phyloP scores from a whole-genome alignment of 169 alveolate genomes.

The Cryptosporidium parvum region DNA sequence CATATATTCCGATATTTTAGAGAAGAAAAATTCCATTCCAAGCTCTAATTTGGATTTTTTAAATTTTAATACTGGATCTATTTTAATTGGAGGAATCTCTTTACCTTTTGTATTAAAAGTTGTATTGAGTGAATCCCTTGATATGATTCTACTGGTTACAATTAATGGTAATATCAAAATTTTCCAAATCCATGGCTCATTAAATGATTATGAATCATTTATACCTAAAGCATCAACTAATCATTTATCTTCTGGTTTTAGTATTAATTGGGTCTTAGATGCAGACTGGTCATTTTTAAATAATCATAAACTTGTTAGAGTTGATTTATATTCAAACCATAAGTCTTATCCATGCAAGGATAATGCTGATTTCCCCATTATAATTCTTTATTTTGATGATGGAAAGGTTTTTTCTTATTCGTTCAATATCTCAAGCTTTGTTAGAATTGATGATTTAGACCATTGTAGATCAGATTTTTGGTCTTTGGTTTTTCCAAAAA shows the following conservation, averaged over 20 bases:
- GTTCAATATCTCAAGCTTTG: slow-evolving; percentile 27
- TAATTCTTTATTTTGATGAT: slow-evolving; percentile 44
- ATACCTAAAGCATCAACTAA: not conserved
- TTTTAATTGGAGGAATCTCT: slow-evolving; percentile 16
- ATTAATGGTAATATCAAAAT: slow-evolving; percentile 24
- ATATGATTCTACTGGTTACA: slow-evolving; percentile 39
- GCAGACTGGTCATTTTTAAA: slow-evolving; percentile 41
- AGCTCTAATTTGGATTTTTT: slow-evolving; percentile 36
- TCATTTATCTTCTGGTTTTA: not conserved
- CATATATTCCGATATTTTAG: slow-evolving; percentile 14
- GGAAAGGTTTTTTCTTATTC: slow-evolving; percentile 49
- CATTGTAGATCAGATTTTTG: slow-evolving; percentile 46
- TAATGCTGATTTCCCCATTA: slow-evolving; percentile 21
- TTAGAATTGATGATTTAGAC: slow-evolving; percentile 66
- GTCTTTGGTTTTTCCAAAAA: slow-evolving; percentile 45
- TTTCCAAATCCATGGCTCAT: slow-evolving; percentile 3
- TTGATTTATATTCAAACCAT: slow-evolving; percentile 20
- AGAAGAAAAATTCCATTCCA: not conserved
- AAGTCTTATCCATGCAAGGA: not conserved
- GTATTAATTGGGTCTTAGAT: slow-evolving; percentile 35
- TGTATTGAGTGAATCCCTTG: slow-evolving; percentile 13
- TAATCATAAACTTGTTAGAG: slow-evolving; percentile 3
- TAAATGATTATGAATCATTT: not conserved
- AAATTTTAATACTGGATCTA: slow-evolving; percentile 31
- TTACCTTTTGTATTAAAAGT: slow-evolving; percentile 56